Evolutionary conservation across 108 stramenopile genomes (phyloP), one percentile per base, ranked within the genome.

Genomic region (Cylindrotheca closterium): DNA sequence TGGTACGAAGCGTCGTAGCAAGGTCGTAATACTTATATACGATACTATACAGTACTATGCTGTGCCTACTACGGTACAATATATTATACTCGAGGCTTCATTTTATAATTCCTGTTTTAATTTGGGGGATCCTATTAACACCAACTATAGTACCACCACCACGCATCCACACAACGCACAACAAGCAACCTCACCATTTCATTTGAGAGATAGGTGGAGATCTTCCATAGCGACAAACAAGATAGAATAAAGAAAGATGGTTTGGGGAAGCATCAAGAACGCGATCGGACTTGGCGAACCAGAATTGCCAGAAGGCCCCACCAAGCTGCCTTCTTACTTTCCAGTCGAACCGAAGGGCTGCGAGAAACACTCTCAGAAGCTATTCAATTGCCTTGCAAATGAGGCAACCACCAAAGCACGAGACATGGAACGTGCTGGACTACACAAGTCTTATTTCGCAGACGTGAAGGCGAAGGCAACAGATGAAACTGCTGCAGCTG

Each of bases 331-430:
- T 21, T 42, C 67, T 26, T 94, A 91, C 75, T 94, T 94, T 74
- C 93, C 93, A 31, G 88, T 94, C 42, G 75, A 89, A 69, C 93
- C 93, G 34, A 63, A 60, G 19, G 93, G 89, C 15, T 94, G 93
- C 59, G 93, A 91, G 75, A 79, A 76, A 32, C 89, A 87, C 34
- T 74, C 93, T 0, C 75, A 90, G 56, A 79, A 73, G 48, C 71
- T 94, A 29, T 94, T 94, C 60, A 56, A 73, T 5, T 94, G 93
- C 58, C 53, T 94, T 3, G 77, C 86, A 27, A 78, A 79, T 12
- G 84, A 83, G 28, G 93, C 93, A 0, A 94, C 93, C 24, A 74
- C 58, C 23, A 91, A 89, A 66, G 88, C 83, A 21, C 84, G 93
- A 4, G 93, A 91, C 49, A 91, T 91, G 83, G 93, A 94, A 61